Conservation (phyloP, 2,329 filamentous ascomycete genomes). For the Ceratocystis lukuohia region DNA sequence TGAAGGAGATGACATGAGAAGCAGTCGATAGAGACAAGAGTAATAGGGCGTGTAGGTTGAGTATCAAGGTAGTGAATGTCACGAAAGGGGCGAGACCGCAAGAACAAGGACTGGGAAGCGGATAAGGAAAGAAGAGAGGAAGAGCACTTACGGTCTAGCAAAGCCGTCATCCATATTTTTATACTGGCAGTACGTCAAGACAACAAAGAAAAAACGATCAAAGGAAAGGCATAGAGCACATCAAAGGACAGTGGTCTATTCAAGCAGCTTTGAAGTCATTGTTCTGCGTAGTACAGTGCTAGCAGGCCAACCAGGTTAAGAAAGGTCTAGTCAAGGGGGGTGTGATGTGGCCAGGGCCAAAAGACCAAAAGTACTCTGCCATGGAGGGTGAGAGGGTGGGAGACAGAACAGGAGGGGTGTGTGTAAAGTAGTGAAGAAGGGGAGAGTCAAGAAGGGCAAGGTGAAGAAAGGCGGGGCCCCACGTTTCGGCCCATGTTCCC, state of each 20-base stretch:
- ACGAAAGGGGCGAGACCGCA: background rate
- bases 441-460: background rate
- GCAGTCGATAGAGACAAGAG: too few species aligned
- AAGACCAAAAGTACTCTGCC: background rate
- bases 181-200: background rate
- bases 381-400: background rate
- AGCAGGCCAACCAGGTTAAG: background rate
- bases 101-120: too few species aligned
- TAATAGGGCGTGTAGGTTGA: too few species aligned
- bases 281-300: background rate
- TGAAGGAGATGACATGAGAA: too few species aligned
- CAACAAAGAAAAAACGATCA: background rate
- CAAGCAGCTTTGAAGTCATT: background rate
- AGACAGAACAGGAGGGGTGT: background rate
- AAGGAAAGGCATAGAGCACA: background rate
- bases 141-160: conserved; percentile 10
- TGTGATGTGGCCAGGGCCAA: background rate
- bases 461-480: background rate
- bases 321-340: background rate
- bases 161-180: conserved; percentile 5
- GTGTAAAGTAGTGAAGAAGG: background rate
- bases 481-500: too few species aligned
- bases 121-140: background rate
- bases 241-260: background rate
- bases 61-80: background rate